Conservation (phyloP, 2,329 filamentous ascomycete species). For the Annulohypoxylon truncatum region DNA sequence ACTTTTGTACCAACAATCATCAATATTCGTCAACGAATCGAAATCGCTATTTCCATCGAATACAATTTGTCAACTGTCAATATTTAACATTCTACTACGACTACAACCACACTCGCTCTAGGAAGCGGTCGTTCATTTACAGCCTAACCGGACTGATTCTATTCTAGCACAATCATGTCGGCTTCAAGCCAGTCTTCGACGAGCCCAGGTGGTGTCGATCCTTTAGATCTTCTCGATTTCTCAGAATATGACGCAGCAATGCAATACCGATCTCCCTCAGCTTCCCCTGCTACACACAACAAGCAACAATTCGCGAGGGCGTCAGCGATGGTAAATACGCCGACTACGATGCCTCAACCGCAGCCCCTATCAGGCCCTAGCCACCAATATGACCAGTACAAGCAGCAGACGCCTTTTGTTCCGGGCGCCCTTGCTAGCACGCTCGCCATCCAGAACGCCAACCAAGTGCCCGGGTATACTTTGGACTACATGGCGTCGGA, state of each 20-base stretch:
- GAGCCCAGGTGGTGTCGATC: slow-evolving; percentile 53
- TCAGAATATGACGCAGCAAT: slow-evolving; percentile 69
- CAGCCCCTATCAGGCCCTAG: slow-evolving; percentile 81
- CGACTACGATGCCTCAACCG: slow-evolving; percentile 63
- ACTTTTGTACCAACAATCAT: background rate
- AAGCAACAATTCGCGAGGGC: slow-evolving; percentile 67
- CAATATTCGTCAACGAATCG: slow-evolving; percentile 4
- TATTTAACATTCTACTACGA: background rate
- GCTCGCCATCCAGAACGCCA: slow-evolving; percentile 74
- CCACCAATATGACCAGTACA: slow-evolving; percentile 94
- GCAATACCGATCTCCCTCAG: slow-evolving; percentile 69
- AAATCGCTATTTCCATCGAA: background rate
- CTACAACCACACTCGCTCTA: background rate
- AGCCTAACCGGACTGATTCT: background rate
- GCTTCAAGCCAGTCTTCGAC: slow-evolving; percentile 42
- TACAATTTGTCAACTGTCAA: slow-evolving; percentile 2
- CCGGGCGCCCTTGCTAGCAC: slow-evolving; percentile 85
- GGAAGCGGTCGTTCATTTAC: background rate
- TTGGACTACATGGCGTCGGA: slow-evolving; percentile 59
- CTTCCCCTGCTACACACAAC: slow-evolving; percentile 66
- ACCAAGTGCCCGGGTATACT: slow-evolving; percentile 65
- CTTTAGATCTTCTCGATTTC: slow-evolving; percentile 70
- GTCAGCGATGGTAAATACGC: slow-evolving; percentile 64
- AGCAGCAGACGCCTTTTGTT: slow-evolving; percentile 93
- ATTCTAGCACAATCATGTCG: slow-evolving; percentile 24